Conservation (phyloP, 768 basidiomycete genomes). For the Tremella fuciformis region DNA sequence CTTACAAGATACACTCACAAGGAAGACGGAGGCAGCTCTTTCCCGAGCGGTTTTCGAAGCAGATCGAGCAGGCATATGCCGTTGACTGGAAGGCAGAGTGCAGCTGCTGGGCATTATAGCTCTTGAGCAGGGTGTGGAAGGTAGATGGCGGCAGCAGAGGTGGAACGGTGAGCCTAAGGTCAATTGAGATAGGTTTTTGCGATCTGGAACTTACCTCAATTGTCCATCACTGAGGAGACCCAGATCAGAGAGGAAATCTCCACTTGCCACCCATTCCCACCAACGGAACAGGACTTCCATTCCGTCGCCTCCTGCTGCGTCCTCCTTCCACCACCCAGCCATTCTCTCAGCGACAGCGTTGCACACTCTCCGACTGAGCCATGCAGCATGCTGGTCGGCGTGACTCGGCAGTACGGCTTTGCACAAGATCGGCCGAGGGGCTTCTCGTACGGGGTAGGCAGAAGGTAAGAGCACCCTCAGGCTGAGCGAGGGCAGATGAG, state of each 20-base stretch:
- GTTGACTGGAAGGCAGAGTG: slow-evolving; percentile 59
- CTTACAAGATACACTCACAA: slow-evolving; percentile 71
- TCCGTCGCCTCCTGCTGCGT: slow-evolving; percentile 31
- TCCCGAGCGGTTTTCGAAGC: slow-evolving; percentile 71
- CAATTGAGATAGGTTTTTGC: background rate
- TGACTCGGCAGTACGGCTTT: slow-evolving; percentile 19
- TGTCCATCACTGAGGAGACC: slow-evolving; percentile 20
- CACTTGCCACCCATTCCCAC: slow-evolving; percentile 47
- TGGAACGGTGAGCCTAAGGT: slow-evolving; percentile 29
- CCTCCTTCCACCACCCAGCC: slow-evolving; percentile 31
- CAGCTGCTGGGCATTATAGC: slow-evolving; percentile 32
- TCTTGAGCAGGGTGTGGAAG: slow-evolving; percentile 34
- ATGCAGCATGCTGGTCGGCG: slow-evolving; percentile 10
- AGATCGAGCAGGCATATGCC: slow-evolving; percentile 73
- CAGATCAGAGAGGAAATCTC: slow-evolving; percentile 36
- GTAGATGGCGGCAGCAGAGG: slow-evolving; percentile 26
- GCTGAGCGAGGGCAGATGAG: slow-evolving; percentile 31
- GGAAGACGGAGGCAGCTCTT: slow-evolving; percentile 65
- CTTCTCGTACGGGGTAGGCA: slow-evolving; percentile 22
- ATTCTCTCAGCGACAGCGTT: slow-evolving; percentile 20
- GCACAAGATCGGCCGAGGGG: slow-evolving; percentile 20
- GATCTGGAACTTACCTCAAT: slow-evolving; percentile 19
- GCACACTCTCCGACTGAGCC: slow-evolving; percentile 22
- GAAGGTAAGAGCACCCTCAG: slow-evolving; percentile 26
- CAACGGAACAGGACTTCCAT: slow-evolving; percentile 44